Evolutionary conservation across 257 asterid genomes (phyloP).

Genomic region (Solanum medicagineum): DNA sequence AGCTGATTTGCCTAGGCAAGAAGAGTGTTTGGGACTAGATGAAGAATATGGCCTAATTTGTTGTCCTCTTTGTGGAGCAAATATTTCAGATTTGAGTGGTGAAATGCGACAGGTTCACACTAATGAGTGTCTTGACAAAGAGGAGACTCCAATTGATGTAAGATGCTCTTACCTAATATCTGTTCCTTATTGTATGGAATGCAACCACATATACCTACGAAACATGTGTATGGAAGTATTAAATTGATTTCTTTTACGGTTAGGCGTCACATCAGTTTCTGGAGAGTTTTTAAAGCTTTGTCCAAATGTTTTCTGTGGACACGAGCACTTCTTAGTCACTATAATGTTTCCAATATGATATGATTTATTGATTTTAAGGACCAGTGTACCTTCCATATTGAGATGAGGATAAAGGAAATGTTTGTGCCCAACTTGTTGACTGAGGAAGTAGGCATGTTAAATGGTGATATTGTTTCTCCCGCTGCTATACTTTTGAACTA

Average conservation of each 20-base stretch:
- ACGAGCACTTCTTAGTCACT: not conserved
- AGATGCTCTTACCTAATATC: not conserved
- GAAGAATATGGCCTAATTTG: conserved; percentile 11
- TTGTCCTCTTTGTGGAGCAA: conserved; percentile 82
- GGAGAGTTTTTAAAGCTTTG: not conserved
- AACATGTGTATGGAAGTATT: not conserved
- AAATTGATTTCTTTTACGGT: not conserved
- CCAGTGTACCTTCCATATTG: not conserved
- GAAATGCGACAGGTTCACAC: conserved; percentile 59
- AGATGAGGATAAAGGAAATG: not conserved
- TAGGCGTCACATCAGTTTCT: not conserved
- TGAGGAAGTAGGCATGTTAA: not conserved
- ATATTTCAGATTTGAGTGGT: conserved; percentile 50
- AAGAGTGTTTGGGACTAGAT: not conserved
- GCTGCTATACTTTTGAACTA: not conserved
- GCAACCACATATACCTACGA: not conserved
- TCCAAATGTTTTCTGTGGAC: not conserved
- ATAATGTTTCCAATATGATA: not conserved
- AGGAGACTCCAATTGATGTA: conserved; percentile 37
- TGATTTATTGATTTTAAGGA: not conserved
- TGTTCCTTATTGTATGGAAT: not conserved
- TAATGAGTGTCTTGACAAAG: conserved; percentile 72
- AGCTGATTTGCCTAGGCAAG: not conserved
- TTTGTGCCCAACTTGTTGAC: not conserved
- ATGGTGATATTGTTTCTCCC: not conserved